These are phyloP conservation scores for Canna indica DNA, from an alignment of 176 grass and related monocot genomes.

Conservation along the genomic window DNA sequence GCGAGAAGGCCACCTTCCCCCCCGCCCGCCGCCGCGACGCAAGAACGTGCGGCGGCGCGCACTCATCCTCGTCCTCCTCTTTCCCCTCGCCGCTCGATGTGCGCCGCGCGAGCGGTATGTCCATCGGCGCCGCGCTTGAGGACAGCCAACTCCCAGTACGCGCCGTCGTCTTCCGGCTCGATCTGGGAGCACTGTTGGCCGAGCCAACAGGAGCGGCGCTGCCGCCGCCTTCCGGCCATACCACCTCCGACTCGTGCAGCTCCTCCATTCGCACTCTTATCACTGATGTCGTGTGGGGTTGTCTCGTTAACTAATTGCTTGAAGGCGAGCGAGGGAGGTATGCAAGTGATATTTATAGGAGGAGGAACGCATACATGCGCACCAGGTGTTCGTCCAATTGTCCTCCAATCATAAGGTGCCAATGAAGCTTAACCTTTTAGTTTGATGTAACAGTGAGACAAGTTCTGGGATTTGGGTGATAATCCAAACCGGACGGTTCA, in stretches of 20 bases:
- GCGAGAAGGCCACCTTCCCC: slow-evolving; percentile 25
- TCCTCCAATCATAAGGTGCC: too few relatives aligned
- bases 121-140: background rate
- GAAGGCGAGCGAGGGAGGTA: background rate
- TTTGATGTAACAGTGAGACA: too few relatives aligned
- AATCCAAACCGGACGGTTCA: too few relatives aligned
- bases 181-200: background rate
- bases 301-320: background rate
- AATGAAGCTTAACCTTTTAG: too few relatives aligned
- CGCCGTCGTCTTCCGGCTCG: background rate
- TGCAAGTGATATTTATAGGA: too few relatives aligned
- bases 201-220: background rate
- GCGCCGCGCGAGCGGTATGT: background rate
- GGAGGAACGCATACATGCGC: too few relatives aligned
- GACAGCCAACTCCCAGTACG: background rate
- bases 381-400: too few relatives aligned
- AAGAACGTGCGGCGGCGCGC: slow-evolving; percentile 42
- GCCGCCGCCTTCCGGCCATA: slow-evolving; percentile 28
- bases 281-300: too few relatives aligned
- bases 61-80: slow-evolving; percentile 5
- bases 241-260: slow-evolving; percentile 38
- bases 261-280: slow-evolving; percentile 13
- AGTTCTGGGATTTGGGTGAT: too few relatives aligned
- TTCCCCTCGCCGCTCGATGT: slow-evolving; percentile 1
- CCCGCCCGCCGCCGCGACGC: slow-evolving; percentile 36